phyloP scores from a whole-genome alignment of 345 rosid species.

The Salix purpurea region DNA sequence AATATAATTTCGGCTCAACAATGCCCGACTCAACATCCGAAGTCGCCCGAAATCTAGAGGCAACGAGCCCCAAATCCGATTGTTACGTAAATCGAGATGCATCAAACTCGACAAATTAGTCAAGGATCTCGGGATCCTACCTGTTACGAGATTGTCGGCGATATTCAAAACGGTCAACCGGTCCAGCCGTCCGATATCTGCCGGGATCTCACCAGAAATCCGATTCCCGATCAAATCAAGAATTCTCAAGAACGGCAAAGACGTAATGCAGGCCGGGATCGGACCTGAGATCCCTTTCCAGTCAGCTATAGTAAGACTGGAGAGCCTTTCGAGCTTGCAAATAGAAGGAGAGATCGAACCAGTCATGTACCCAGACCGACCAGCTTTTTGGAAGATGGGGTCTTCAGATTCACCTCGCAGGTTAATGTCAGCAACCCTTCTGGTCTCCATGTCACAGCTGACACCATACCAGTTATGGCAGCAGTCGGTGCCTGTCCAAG shows the following conservation, averaged over 20 bases:
- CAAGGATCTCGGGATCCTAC: conserved; percentile 58
- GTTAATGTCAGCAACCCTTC: conserved; percentile 74
- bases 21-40: conserved; percentile 67
- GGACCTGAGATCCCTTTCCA: conserved; percentile 89
- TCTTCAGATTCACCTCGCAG: conserved; percentile 92
- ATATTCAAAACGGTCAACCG: conserved; percentile 70
- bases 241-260: conserved; percentile 62
- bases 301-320: conserved; percentile 67
- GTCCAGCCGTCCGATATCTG: conserved; percentile 50
- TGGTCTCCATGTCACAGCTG: conserved; percentile 64
- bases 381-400: conserved; percentile 61
- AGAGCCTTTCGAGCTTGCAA: conserved; percentile 59
- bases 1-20: conserved; percentile 58
- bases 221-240: conserved; percentile 72
- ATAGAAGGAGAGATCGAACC: conserved; percentile 60
- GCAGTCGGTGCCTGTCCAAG: conserved; percentile 83
- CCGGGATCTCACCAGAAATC: conserved; percentile 56
- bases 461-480: conserved; percentile 88
- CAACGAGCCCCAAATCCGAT: conserved; percentile 49
- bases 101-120: conserved; percentile 61
- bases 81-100: conserved; percentile 81
- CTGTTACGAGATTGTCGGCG: conserved; percentile 68
- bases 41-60: conserved; percentile 57
- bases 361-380: conserved; percentile 71
- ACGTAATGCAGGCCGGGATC: conserved; percentile 61